Percentiles rank a stretch among this genome's conserved stretches.
phyloP scores from a whole-genome alignment of 202 grass and related monocot species.

The Musa balbisiana region DNA sequence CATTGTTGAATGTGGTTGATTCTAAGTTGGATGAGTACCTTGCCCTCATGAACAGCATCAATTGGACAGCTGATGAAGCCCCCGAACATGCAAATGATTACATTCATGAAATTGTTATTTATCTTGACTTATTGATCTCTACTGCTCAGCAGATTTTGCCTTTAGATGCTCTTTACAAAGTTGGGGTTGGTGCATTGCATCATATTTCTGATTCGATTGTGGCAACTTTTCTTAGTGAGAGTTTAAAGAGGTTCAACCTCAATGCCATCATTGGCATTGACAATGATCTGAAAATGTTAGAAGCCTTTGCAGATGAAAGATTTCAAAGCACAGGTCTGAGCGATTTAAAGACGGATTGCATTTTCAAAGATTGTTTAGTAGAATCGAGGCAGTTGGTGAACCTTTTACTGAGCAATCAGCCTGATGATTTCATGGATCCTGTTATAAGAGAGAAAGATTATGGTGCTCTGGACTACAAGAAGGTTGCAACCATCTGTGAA shows the following conservation, averaged over 20 bases:
- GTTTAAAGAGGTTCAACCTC: conserved; percentile 72
- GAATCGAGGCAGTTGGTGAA: conserved; percentile 84
- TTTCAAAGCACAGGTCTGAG: conserved; percentile 58
- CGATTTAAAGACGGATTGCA: conserved; percentile 54
- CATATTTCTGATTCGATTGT: conserved; percentile 81
- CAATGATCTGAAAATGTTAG: conserved; percentile 73
- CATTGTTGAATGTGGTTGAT: conserved; percentile 58
- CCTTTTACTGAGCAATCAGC: conserved; percentile 83
- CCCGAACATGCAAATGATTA: conserved; percentile 81
- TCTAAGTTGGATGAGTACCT: conserved; percentile 76
- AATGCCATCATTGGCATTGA: conserved; percentile 67
- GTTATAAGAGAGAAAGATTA: conserved; percentile 83
- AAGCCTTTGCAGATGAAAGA: conserved; percentile 70
- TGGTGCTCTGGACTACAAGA: conserved; percentile 74
- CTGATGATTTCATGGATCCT: conserved; percentile 93
- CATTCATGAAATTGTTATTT: conserved; percentile 80
- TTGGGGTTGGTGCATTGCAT: conserved; percentile 55
- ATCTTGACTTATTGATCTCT: conserved; percentile 44
- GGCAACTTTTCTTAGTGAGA: conserved; percentile 62
- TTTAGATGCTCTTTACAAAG: conserved; percentile 62
- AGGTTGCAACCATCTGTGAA: conserved; percentile 58
- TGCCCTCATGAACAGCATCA: conserved; percentile 50
- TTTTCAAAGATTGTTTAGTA: conserved; percentile 65
- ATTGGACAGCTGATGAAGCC: conserved; percentile 77
- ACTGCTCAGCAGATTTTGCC: conserved; percentile 58